phyloP scores from a whole-genome alignment of 116 monocot species.

The Iris pallida region DNA sequence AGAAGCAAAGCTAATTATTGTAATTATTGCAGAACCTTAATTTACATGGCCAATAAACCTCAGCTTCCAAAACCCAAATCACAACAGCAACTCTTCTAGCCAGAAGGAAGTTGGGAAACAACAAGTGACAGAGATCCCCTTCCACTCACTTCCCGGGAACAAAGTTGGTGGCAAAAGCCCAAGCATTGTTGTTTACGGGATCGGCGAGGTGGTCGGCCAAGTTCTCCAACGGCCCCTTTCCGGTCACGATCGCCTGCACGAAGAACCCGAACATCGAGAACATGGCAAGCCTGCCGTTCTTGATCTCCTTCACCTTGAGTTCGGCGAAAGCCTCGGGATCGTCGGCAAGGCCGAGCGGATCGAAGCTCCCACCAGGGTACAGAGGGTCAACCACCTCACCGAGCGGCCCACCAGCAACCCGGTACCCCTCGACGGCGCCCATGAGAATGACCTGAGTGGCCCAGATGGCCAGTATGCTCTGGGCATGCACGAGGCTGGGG shows the following conservation, averaged over 20 bases:
- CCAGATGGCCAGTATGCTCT: conserved; percentile 80
- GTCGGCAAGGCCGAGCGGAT: conserved; percentile 50
- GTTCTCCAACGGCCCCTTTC: conserved; percentile 53
- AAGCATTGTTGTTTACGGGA: conserved; percentile 62
- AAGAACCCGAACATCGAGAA: conserved; percentile 76
- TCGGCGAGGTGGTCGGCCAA: conserved; percentile 54
- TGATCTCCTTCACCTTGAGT: conserved; percentile 74
- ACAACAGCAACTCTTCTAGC: too few relatives aligned
- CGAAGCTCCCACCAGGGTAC: conserved; percentile 65
- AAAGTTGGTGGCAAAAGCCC: conserved; percentile 69
- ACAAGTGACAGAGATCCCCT: too few relatives aligned
- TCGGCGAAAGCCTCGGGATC: conserved; percentile 67
- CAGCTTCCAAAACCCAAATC: too few relatives aligned
- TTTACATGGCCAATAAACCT: too few relatives aligned
- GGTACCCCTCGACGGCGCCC: conserved; percentile 65
- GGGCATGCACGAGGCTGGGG: conserved; percentile 57
- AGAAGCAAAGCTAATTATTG: too few relatives aligned
- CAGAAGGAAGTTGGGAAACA: too few relatives aligned
- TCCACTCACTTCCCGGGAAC: conserved; percentile 44
- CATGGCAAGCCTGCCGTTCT: conserved; percentile 69
- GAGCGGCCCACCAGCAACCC: conserved; percentile 54
- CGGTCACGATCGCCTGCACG: conserved; percentile 44
- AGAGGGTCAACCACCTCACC: conserved; percentile 51
- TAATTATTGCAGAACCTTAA: too few relatives aligned
- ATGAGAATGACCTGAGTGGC: conserved; percentile 53